Evolutionary conservation across 2,329 filamentous ascomycete species (phyloP), one percentile per base, ranked within the genome.

Genomic region (Calonectria pseudoreteaudii): DNA sequence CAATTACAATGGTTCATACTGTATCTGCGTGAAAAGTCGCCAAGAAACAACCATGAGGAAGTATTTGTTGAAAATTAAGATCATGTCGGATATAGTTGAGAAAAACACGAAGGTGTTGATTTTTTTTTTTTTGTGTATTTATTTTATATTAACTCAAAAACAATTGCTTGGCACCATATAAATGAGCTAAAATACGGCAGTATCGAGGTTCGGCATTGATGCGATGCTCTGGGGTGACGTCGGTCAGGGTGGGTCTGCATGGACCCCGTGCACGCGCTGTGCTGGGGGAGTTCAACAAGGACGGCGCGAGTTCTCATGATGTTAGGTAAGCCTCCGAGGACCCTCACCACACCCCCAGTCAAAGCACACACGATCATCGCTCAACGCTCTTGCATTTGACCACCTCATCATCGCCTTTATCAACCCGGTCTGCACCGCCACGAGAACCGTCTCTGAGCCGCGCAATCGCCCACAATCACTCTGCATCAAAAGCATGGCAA

Each of bases 401-500:
- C n/a, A 13, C 44, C n/a, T 47, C 44, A n/a, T n/a, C n/a, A n/a
- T n/a, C 44, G 13, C 44, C 7, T 23, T 47, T n/a, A 23, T 47
- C 62, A 71, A 72, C 23, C 49, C 20, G 13, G 62, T 70, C 70
- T 68, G 36, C 44, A 56, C 65, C 58, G 47, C 10, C 31, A 38
- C 38, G 11, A 41, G 18, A 60, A 53, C n/a, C 30, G 16, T 30
- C 30, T 10, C 14, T 23, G 16, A n/a, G n/a, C 38, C 38, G 18
- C 31, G 13, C 53, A 36, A 16, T 47, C n/a, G 9, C 44, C 30
- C 18, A 20, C 14, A 26, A 13, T 1, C 47, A 26, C 14, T 31
- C 20, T 20, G 4, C 11, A n/a, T 49, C 5, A 18, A 53, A 18
- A 53, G 56, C 28, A 82, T 83, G 82, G 76, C 81, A 11, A 73